phyloP scores from a whole-genome alignment of 805 yeast species.

The Candida nonsorbophila region DNA sequence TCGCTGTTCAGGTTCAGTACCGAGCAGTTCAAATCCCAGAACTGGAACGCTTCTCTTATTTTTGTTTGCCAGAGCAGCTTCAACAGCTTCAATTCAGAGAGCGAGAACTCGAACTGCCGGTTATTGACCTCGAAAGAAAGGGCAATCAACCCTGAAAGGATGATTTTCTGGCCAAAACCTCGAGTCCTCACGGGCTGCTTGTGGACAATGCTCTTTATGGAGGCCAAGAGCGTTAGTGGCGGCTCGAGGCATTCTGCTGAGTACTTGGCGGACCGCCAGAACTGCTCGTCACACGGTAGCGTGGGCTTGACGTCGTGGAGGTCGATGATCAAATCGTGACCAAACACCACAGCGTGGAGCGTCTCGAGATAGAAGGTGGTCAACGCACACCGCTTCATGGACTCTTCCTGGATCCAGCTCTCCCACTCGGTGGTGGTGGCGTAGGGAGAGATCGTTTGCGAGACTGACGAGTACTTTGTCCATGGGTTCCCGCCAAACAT shows the following conservation, averaged over 20 bases:
- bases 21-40: slow-evolving; percentile 8
- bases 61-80: slow-evolving; percentile 9
- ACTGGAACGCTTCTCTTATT: slow-evolving; percentile 7
- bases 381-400: slow-evolving; percentile 23
- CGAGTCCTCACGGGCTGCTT: slow-evolving; percentile 12
- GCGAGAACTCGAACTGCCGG: slow-evolving; percentile 13
- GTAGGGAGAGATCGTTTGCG: slow-evolving; percentile 8
- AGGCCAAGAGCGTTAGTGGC: slow-evolving; percentile 14
- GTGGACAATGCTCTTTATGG: slow-evolving; percentile 15
- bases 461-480: slow-evolving; percentile 3
- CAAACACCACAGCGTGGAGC: slow-evolving; percentile 26
- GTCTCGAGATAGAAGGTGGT: slow-evolving; percentile 30
- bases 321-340: slow-evolving; percentile 17
- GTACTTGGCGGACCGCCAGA: slow-evolving; percentile 16
- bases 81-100: slow-evolving; percentile 13
- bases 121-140: slow-evolving; percentile 14
- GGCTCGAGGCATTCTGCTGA: slow-evolving; percentile 8
- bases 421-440: slow-evolving; percentile 12
- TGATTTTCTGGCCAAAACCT: slow-evolving; percentile 14
- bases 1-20: slow-evolving; percentile 9
- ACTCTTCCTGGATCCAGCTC: slow-evolving; percentile 29
- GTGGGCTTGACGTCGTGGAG: slow-evolving; percentile 19
- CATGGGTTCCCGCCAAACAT: slow-evolving; percentile 35
- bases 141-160: slow-evolving; percentile 13
- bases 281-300: slow-evolving; percentile 18